Conservation (phyloP, 108 stramenopile genomes). For the Pelagomonas calceolata region DNA sequence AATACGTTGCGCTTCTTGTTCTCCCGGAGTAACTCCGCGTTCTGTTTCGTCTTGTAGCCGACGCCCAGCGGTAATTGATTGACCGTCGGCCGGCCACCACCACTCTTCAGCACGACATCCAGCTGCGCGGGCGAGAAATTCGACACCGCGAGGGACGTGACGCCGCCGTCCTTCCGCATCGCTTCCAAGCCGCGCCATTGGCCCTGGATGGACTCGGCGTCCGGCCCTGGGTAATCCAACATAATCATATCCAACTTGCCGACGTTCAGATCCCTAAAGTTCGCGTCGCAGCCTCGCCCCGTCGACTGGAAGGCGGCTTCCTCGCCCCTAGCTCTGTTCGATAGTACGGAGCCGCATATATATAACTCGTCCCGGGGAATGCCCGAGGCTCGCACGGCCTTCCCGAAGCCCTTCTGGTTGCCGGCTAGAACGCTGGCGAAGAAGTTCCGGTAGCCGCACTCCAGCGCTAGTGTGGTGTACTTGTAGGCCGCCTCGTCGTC, state of each 20-base stretch:
- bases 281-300: conserved; percentile 51
- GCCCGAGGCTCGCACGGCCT: conserved; percentile 49
- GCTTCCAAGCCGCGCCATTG: conserved; percentile 62
- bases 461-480: conserved; percentile 52
- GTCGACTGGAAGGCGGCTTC: conserved; percentile 46
- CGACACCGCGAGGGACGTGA: conserved; percentile 50
- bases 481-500: conserved; percentile 58
- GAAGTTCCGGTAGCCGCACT: conserved; percentile 61
- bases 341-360: conserved; percentile 60
- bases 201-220: conserved; percentile 54
- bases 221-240: conserved; percentile 66
- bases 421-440: conserved; percentile 61
- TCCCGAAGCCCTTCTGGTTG: conserved; percentile 60
- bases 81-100: conserved; percentile 47
- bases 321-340: conserved; percentile 51
- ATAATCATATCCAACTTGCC: conserved; percentile 64
- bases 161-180: conserved; percentile 42
- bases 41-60: conserved; percentile 45
- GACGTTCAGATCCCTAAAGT: conserved; percentile 54
- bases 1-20: conserved; percentile 48
- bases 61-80: conserved; percentile 58
- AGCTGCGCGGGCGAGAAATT: conserved; percentile 53
- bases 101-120: conserved; percentile 45
- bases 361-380: conserved; percentile 54
- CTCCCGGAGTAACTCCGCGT: conserved; percentile 32